These are phyloP conservation scores for Neurospora sp. DNA, from an alignment of 495 filamentous ascomycete genomes.

Conservation along the genomic window DNA sequence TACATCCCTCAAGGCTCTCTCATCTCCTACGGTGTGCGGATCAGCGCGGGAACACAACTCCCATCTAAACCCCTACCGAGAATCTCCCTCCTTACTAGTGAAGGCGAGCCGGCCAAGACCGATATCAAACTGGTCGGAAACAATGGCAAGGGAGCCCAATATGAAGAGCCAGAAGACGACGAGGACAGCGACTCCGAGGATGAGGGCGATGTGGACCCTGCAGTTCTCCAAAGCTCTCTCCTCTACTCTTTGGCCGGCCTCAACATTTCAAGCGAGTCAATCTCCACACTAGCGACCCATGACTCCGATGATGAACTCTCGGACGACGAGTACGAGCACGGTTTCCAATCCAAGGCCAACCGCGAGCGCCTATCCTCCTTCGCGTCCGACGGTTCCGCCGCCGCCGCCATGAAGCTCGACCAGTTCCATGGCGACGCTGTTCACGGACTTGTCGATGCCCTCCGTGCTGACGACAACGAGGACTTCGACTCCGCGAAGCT, in stretches of 20 bases:
- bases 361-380: conserved; percentile 42
- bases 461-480: conserved; percentile 47
- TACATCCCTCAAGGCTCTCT: conserved; percentile 61
- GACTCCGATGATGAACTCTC: conserved; percentile 27
- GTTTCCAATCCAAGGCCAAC: conserved; percentile 8
- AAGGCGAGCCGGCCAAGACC: conserved; percentile 31
- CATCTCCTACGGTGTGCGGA: conserved; percentile 65
- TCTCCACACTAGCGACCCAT: conserved; percentile 47
- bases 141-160: conserved; percentile 41
- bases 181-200: conserved; percentile 41
- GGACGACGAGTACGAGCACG: conserved; percentile 20
- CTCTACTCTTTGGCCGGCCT: conserved; percentile 61
- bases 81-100: conserved; percentile 28
- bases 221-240: conserved; percentile 30
- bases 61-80: conserved; percentile 14
- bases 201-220: conserved; percentile 32
- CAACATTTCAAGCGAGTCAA: conserved; percentile 64
- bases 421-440: conserved; percentile 86
- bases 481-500: conserved; percentile 79
- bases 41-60: conserved; percentile 45
- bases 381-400: conserved; percentile 38
- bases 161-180: conserved; percentile 36
- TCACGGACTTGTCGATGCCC: conserved; percentile 68
- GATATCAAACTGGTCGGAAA: conserved; percentile 49
- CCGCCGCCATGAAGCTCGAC: conserved; percentile 28